Conservation (phyloP, 208 protist genomes). For the Polymyxa betae region DNA sequence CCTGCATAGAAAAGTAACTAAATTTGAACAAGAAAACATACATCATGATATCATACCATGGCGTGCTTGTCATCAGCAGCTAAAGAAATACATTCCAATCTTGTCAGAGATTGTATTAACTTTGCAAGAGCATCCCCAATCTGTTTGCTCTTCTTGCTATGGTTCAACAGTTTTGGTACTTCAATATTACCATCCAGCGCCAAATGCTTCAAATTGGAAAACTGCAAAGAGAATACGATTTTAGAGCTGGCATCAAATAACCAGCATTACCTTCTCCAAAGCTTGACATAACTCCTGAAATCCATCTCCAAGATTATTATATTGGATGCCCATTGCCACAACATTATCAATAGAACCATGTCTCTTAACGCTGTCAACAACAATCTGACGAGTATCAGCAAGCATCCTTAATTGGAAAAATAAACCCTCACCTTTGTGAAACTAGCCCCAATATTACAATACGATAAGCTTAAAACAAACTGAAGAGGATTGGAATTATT, state of each 20-base stretch:
- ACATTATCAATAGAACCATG: neutral
- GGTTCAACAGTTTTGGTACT: neutral
- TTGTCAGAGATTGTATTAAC: neutral
- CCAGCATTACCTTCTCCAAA: neutral
- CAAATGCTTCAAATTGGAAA: neutral
- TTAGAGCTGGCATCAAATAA: neutral
- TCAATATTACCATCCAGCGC: constrained; percentile 35
- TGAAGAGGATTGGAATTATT: neutral
- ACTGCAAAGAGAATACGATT: neutral
- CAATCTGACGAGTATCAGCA: neutral
- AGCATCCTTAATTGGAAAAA: neutral
- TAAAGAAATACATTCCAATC: neutral
- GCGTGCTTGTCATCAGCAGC: constrained; percentile 3
- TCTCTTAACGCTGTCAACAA: neutral
- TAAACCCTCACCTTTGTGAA: neutral
- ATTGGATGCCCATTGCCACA: neutral
- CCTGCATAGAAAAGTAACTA: neutral
- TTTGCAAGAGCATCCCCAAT: constrained; percentile 17
- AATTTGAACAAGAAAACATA: neutral
- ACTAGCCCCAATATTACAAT: neutral
- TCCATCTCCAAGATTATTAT: constrained; percentile 6
- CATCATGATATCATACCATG: neutral
- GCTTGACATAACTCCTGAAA: constrained; percentile 6
- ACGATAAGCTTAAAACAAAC: constrained; percentile 37
- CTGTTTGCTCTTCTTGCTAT: constrained; percentile 45